These are phyloP conservation scores for Strobilomyces dryophilus DNA, from an alignment of 768 basidiomycete species.

Conservation along the genomic window DNA sequence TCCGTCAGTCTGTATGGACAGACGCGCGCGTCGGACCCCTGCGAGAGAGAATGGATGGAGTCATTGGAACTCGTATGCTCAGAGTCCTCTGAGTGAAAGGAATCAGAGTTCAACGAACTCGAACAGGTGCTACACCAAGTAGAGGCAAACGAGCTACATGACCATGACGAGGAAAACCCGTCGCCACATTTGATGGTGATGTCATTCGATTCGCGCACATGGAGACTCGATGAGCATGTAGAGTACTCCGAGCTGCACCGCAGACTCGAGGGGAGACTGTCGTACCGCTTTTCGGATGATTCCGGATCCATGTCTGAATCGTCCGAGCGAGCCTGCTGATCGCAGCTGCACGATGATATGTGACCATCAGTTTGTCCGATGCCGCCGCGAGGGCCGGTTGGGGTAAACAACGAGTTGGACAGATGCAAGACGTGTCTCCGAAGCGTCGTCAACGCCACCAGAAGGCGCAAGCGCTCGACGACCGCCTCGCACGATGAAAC, in stretches of 20 bases:
- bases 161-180: conserved; percentile 5
- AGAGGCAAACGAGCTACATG: conserved; percentile 5
- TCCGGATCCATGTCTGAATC: not conserved
- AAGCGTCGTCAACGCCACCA: conserved; percentile 16
- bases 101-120: conserved; percentile 6
- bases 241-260: conserved; percentile 21
- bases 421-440: conserved; percentile 18
- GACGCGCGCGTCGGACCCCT: not conserved
- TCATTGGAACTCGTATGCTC: not conserved
- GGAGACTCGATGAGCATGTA: conserved; percentile 18
- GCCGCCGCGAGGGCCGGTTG: not conserved
- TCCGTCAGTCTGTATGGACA: conserved; percentile 4
- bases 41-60: conserved; percentile 6
- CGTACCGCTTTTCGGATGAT: not conserved
- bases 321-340: not conserved
- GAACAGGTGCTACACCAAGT: conserved; percentile 25
- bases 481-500: conserved; percentile 4
- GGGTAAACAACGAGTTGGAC: conserved; percentile 13
- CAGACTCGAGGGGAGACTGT: conserved; percentile 6
- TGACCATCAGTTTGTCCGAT: not conserved
- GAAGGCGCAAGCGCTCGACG: conserved; percentile 18
- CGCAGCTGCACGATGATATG: not conserved
- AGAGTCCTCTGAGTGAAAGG: conserved; percentile 5
- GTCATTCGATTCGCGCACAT: not conserved
- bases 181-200: not conserved